These are phyloP conservation scores for Pyropia haitanensis DNA, from an alignment of 23 red algal species.

Conservation along the genomic window DNA sequence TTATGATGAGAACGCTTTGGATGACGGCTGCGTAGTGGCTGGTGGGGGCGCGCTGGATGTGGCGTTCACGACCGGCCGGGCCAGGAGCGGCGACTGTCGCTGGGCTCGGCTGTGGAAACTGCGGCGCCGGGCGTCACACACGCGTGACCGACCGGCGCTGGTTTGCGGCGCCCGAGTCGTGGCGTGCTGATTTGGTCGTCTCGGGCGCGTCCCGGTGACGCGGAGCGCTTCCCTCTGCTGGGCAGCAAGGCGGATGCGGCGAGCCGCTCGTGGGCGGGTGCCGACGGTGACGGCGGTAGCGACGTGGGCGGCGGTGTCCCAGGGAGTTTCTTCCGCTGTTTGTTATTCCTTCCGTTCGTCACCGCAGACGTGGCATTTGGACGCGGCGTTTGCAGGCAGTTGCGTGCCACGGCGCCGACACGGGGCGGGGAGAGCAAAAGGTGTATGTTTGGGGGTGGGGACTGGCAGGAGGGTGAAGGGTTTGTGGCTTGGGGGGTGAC, in stretches of 20 bases:
- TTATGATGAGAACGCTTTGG: too few species aligned
- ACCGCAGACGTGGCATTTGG: slow-evolving; percentile 66
- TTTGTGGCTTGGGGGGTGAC: too few species aligned
- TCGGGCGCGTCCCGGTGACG: slow-evolving; percentile 47
- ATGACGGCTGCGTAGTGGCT: too few species aligned
- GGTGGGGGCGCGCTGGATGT: too few species aligned
- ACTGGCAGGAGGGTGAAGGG: too few species aligned
- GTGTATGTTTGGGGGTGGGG: slow-evolving; percentile 33
- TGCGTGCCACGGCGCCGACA: slow-evolving; percentile 32
- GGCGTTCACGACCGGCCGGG: slow-evolving; percentile 80
- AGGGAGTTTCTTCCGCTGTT: slow-evolving; percentile 25
- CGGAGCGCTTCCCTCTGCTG: slow-evolving; percentile 84
- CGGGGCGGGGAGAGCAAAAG: slow-evolving; percentile 54
- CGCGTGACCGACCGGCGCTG: slow-evolving; percentile 60
- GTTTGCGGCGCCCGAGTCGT: slow-evolving; percentile 66
- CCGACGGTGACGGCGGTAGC: slow-evolving; percentile 21
- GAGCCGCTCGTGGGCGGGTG: slow-evolving; percentile 21
- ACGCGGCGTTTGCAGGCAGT: slow-evolving; percentile 63
- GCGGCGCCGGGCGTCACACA: slow-evolving; percentile 72
- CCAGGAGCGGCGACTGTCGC: slow-evolving; percentile 86
- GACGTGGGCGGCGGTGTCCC: slow-evolving; percentile 54
- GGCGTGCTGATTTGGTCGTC: slow-evolving; percentile 85
- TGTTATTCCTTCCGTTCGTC: slow-evolving; percentile 77
- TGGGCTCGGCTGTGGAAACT: slow-evolving; percentile 88
- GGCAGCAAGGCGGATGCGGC: slow-evolving; percentile 84